These are phyloP conservation scores for Geosiphon pyriformis DNA, from an alignment of 192 early-diverging fungal genomes.

Conservation along the genomic window DNA sequence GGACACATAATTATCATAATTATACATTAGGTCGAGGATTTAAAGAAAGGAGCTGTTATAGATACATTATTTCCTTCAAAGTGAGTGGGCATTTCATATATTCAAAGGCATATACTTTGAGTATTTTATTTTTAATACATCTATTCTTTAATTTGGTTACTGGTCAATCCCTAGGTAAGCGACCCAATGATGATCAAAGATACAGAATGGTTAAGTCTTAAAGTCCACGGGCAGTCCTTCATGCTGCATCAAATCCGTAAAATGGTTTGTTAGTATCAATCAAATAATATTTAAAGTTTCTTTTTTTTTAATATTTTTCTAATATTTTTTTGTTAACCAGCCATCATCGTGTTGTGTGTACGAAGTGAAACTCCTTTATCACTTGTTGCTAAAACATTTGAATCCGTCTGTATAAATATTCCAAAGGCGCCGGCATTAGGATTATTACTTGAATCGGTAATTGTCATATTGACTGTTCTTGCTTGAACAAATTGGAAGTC, in stretches of 20 bases:
- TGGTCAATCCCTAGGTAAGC: no score
- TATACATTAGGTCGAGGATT: slow-evolving; percentile 79
- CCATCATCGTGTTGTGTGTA: slow-evolving; percentile 73
- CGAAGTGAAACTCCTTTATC: slow-evolving; percentile 63
- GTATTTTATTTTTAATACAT: not conserved
- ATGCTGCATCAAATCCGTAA: slow-evolving; percentile 99
- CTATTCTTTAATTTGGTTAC: not conserved
- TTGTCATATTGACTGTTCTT: no score
- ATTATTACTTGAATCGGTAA: slow-evolving; percentile 75
- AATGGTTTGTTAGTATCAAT: slow-evolving; percentile 79
- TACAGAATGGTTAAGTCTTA: slow-evolving; percentile 88
- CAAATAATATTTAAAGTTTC: not conserved
- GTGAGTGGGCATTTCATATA: slow-evolving; percentile 31
- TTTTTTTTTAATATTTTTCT: slow-evolving; percentile 12
- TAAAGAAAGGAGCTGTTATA: slow-evolving; percentile 69
- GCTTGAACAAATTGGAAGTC: no score
- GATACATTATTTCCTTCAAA: slow-evolving; percentile 80
- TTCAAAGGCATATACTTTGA: not conserved
- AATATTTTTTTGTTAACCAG: slow-evolving; percentile 23
- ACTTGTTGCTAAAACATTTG: slow-evolving; percentile 65
- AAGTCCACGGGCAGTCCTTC: slow-evolving; percentile 93
- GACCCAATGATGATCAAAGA: slow-evolving; percentile 64
- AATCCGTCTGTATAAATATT: slow-evolving; percentile 74
- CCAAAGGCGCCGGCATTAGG: slow-evolving; percentile 95
- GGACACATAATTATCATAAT: slow-evolving; percentile 94